A percentile compares a stretch with the other conserved stretches of the same genome.
phyloP scores from a whole-genome alignment of 1,139 yeast species.

The Candida sp. region DNA sequence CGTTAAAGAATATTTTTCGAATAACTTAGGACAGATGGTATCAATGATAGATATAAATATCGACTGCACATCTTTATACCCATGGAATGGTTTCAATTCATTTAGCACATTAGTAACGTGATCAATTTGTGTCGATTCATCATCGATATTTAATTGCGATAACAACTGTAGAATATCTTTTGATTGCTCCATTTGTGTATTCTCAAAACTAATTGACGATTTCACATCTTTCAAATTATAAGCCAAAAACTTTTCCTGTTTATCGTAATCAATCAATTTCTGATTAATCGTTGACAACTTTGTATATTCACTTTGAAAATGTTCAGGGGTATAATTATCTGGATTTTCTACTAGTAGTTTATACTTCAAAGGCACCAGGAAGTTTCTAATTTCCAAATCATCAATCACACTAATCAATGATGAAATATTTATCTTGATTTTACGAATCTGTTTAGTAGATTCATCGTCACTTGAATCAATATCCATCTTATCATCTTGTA shows the following conservation, averaged over 20 bases:
- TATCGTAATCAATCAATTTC: conserved; percentile 13
- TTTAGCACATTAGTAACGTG: not conserved
- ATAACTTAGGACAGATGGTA: conserved; percentile 6
- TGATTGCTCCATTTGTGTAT: conserved; percentile 5
- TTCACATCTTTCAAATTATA: conserved; percentile 7
- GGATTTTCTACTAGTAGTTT: conserved; percentile 21
- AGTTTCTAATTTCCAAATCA: conserved; percentile 21
- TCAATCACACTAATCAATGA: conserved; percentile 23
- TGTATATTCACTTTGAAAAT: conserved; percentile 8
- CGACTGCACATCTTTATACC: conserved; percentile 3
- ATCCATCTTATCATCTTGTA: conserved; percentile 7
- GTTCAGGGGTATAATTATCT: conserved; percentile 7
- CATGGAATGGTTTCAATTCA: not conserved
- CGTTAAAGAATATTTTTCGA: conserved; percentile 8
- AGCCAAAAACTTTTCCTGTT: conserved; percentile 16
- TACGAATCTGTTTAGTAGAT: conserved; percentile 6
- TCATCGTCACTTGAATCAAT: conserved; percentile 15
- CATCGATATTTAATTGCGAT: conserved; percentile 2
- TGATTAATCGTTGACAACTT: conserved; percentile 13
- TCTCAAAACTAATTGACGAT: not conserved
- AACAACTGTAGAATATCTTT: conserved; percentile 8
- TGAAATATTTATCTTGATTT: conserved; percentile 4
- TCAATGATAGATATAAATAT: conserved; percentile 9
- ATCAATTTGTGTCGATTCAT: not conserved
- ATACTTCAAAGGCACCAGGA: conserved; percentile 23